phyloP scores from a whole-genome alignment of 768 basidiomycete species.

The Rhodotorula babjevae region DNA sequence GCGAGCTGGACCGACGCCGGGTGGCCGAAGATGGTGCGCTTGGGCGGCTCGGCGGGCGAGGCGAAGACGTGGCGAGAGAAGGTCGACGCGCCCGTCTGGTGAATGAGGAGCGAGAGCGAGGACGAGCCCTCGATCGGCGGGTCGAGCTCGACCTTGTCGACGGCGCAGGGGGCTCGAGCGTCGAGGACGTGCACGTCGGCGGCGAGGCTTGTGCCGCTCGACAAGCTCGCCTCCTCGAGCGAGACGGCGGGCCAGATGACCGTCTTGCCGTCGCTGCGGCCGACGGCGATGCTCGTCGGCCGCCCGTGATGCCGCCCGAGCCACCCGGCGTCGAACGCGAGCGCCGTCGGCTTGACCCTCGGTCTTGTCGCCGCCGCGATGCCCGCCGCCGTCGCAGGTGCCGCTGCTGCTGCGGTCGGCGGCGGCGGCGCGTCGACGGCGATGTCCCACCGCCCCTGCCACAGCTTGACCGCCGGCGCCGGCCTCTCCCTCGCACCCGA shows the following conservation, averaged over 20 bases:
- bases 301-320: conserved; percentile 12
- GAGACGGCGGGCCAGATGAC: conserved; percentile 12
- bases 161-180: not conserved
- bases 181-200: not conserved
- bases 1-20: not conserved
- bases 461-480: conserved; percentile 15
- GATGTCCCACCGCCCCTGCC: conserved; percentile 24
- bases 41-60: not conserved
- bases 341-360: conserved; percentile 5
- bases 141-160: conserved; percentile 18
- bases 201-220: not conserved
- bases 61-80: conserved; percentile 19
- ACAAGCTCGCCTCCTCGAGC: not conserved
- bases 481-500: conserved; percentile 3
- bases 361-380: not conserved
- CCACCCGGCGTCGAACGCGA: conserved; percentile 33
- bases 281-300: conserved; percentile 11
- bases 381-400: not conserved
- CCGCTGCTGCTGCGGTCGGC: not conserved
- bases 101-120: conserved; percentile 5
- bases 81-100: not conserved
- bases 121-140: not conserved
- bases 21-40: conserved; percentile 13
- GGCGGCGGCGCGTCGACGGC: conserved; percentile 2
- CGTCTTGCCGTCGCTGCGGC: conserved; percentile 26